These are phyloP conservation scores for Sanguinoderma infundibulare DNA, from an alignment of 1,284 basidiomycete species.

Conservation along the genomic window DNA sequence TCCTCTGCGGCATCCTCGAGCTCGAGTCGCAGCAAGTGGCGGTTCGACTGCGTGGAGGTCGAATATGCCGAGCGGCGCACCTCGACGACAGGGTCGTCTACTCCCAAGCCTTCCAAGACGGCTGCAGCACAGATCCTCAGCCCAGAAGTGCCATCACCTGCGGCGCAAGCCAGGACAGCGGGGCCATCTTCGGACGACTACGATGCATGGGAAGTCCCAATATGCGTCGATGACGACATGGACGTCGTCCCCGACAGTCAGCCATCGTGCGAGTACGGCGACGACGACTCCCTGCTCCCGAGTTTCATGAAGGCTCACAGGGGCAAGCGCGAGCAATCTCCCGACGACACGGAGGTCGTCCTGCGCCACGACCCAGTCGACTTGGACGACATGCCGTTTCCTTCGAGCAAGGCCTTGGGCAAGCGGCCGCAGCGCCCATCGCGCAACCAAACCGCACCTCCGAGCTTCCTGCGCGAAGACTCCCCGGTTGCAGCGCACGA, in stretches of 20 bases:
- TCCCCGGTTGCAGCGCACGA: not conserved
- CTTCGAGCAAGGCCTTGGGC: constrained; percentile 1
- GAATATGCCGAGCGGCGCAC: not conserved
- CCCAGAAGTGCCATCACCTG: constrained; percentile 3
- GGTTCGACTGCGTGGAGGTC: constrained; percentile 8
- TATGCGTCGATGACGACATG: constrained; percentile 5
- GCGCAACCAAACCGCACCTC: constrained; percentile 20
- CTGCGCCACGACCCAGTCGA: not conserved
- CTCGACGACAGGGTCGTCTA: not conserved
- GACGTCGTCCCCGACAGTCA: constrained; percentile 20
- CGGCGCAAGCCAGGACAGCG: not conserved
- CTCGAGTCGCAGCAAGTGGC: constrained; percentile 1
- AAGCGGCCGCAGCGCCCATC: not conserved
- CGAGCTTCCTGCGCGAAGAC: constrained; percentile 6
- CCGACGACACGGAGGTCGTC: not conserved
- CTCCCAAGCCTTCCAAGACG: not conserved
- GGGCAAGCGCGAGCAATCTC: not conserved
- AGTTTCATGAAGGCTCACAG: constrained; percentile 14
- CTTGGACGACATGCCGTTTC: not conserved
- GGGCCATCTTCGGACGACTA: constrained; percentile 18
- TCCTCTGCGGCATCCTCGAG: not conserved
- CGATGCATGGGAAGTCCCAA: constrained; percentile 23
- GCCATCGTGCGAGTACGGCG: not conserved
- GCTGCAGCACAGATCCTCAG: constrained; percentile 3
- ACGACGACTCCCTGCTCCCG: constrained; percentile 17